Conservation (phyloP, 2,329 filamentous ascomycete species). For the Colletotrichum liaoningense region DNA sequence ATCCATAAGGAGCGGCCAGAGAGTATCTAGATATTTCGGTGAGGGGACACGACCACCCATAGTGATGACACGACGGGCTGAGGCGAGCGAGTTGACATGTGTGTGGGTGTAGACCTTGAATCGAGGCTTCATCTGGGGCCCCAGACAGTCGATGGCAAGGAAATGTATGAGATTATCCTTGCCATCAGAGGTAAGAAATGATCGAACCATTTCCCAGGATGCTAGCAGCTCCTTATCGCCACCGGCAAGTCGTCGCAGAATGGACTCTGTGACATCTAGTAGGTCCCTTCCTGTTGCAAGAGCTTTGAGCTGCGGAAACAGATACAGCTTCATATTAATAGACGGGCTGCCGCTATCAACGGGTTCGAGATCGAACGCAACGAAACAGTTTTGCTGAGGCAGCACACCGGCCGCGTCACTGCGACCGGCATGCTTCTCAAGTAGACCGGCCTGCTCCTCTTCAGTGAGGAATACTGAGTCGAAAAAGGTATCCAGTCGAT, state of each 20-base stretch:
- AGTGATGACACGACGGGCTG: not conserved
- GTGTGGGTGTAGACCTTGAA: not conserved
- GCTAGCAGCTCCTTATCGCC: not conserved
- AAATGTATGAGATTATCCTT: not conserved
- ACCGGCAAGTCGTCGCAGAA: not conserved
- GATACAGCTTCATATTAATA: conserved; percentile 11
- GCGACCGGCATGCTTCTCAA: not conserved
- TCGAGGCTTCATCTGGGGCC: conserved; percentile 7
- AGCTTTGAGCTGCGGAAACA: conserved; percentile 18
- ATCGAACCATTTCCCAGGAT: not conserved
- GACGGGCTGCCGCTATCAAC: not conserved
- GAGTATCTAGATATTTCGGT: not conserved
- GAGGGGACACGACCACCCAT: not conserved
- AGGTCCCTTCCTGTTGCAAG: conserved; percentile 5
- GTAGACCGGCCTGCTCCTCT: not conserved
- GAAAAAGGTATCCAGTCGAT: conserved; percentile 16
- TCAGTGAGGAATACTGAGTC: conserved; percentile 20
- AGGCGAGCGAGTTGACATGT: not conserved
- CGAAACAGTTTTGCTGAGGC: conserved; percentile 5
- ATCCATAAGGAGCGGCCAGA: not conserved
- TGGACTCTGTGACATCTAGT: not conserved
- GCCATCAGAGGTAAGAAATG: not conserved
- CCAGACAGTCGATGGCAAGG: conserved; percentile 14
- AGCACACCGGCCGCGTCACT: not conserved
- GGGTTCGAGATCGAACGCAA: conserved; percentile 15